phyloP scores from a whole-genome alignment of 306 rosid species.

The Geum urbanum region DNA sequence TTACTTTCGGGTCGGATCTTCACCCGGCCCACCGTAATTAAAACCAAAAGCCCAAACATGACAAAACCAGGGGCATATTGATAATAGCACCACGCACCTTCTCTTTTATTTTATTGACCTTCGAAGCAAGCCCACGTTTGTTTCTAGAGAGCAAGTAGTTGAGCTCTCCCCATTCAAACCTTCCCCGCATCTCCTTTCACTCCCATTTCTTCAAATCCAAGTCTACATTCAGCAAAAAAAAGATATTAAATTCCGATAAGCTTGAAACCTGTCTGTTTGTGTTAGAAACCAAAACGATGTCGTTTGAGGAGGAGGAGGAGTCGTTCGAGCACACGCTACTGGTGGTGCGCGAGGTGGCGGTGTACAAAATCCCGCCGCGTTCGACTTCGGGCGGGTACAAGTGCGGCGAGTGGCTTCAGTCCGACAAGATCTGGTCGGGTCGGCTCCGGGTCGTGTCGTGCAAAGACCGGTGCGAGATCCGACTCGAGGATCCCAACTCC shows the following conservation, averaged over 20 bases:
- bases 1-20: background rate
- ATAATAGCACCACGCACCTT: background rate
- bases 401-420: constrained; percentile 99
- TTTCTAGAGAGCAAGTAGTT: constrained; percentile 18
- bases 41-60: background rate
- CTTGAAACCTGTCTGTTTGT: no score
- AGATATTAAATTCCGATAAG: no score
- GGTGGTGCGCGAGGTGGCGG: constrained; percentile 93
- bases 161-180: constrained; percentile 18
- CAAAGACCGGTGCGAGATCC: constrained; percentile 94
- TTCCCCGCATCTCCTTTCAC: constrained; percentile 29
- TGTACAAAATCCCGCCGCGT: constrained; percentile 94
- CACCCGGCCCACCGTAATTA: background rate
- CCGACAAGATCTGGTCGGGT: constrained; percentile 97
- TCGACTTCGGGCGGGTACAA: constrained; percentile 88
- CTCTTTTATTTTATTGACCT: constrained; percentile 30
- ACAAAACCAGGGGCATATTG: background rate
- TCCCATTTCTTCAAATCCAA: constrained; percentile 19
- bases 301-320: constrained; percentile 81
- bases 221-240: no score
- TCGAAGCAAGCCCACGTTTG: constrained; percentile 44
- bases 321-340: constrained; percentile 91
- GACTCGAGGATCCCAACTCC: constrained; percentile 84
- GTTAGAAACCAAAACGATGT: no score
- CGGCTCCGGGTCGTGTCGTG: constrained; percentile 90